A percentile compares a stretch with the other conserved stretches of the same genome.
Evolutionary conservation across 805 yeast species (phyloP).

Genomic region (Candida ascalaphidarum): DNA sequence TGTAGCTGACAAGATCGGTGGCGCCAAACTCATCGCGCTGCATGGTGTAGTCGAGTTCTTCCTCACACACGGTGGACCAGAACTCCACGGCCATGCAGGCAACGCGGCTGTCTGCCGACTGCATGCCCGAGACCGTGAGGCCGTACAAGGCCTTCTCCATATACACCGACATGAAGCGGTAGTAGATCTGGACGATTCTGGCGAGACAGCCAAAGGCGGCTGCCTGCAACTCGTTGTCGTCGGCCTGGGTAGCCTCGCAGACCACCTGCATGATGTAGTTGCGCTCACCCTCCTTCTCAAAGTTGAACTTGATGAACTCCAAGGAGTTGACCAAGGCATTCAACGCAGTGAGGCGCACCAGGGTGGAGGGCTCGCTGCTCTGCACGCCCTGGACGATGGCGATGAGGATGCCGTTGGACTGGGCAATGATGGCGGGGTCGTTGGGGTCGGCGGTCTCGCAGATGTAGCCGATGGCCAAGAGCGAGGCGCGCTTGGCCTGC

Average conservation of each 20-base stretch:
- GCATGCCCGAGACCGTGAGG: slow-evolving; percentile 88
- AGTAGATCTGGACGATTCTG: slow-evolving; percentile 83
- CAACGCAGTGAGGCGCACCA: slow-evolving; percentile 83
- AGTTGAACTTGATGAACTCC: slow-evolving; percentile 81
- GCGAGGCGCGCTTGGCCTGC: slow-evolving; percentile 76
- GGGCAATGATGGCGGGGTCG: slow-evolving; percentile 67
- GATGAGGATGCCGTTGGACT: slow-evolving; percentile 85
- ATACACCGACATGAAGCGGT: slow-evolving; percentile 82
- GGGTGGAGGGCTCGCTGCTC: slow-evolving; percentile 60
- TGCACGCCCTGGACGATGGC: slow-evolving; percentile 97
- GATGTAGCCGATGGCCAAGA: slow-evolving; percentile 87
- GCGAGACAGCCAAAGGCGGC: slow-evolving; percentile 95
- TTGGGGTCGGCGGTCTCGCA: slow-evolving; percentile 90
- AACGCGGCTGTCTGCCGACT: slow-evolving; percentile 72
- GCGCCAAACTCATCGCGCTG: slow-evolving; percentile 50
- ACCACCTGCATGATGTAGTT: slow-evolving; percentile 98
- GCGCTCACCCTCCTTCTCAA: slow-evolving; percentile 90
- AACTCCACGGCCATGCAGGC: slow-evolving; percentile 98
- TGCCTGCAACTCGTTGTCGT: slow-evolving; percentile 74
- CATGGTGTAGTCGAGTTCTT: slow-evolving; percentile 73
- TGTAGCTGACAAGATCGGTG: slow-evolving; percentile 46
- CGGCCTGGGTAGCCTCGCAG: slow-evolving; percentile 96
- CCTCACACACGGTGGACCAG: slow-evolving; percentile 99
- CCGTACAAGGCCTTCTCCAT: slow-evolving; percentile 96
- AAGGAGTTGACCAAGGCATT: slow-evolving; percentile 87